Evolutionary conservation across 495 filamentous ascomycete genomes (phyloP).

Genomic region (Tuber microsphaerosporum): DNA sequence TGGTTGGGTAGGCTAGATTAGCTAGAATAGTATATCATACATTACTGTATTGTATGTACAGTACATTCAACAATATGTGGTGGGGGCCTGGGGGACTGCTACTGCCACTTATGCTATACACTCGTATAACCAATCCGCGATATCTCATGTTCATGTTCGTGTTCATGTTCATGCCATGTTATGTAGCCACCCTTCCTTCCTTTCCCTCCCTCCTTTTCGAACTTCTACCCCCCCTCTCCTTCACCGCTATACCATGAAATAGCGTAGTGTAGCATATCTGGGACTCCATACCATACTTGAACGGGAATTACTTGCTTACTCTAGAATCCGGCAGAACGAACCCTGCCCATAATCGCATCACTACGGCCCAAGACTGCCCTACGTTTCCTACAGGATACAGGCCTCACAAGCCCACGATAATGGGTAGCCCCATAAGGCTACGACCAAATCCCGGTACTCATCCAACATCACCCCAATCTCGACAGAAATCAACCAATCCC

Average conservation of each 20-base stretch:
- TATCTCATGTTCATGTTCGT: background rate
- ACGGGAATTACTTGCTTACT: background rate
- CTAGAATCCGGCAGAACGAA: background rate
- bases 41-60: background rate
- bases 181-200: background rate
- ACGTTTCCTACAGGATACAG: background rate
- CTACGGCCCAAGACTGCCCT: background rate
- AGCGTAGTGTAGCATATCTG: background rate
- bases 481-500: background rate
- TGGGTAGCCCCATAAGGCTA: background rate
- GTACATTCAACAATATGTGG: background rate
- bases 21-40: background rate
- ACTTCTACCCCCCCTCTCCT: background rate
- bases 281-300: background rate
- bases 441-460: background rate
- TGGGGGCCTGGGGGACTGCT: background rate
- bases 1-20: background rate
- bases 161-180: background rate
- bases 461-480: background rate
- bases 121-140: background rate
- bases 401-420: background rate
- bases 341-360: background rate
- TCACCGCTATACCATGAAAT: background rate
- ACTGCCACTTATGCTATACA: background rate
- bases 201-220: background rate